phyloP scores from a whole-genome alignment of 306 rosid genomes.

The Betula pendula region DNA sequence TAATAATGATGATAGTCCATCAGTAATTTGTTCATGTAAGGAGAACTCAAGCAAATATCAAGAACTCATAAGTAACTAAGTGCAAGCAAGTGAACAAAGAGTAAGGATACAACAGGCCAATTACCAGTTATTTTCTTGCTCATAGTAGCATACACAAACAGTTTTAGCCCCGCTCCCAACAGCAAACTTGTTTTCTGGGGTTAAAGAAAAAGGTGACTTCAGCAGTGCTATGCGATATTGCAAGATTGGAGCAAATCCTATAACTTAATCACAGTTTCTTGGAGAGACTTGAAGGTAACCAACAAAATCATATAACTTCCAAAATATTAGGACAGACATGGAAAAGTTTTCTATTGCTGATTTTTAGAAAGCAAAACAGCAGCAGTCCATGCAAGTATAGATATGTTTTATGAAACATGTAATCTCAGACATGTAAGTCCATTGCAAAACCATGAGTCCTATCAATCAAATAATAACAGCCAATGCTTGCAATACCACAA shows the following conservation, averaged over 20 bases:
- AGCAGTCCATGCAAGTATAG: not conserved
- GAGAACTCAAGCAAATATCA: slow-evolving; percentile 1
- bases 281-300: not conserved
- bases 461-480: not conserved
- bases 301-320: not conserved
- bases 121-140: slow-evolving; percentile 95
- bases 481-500: not conserved
- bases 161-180: slow-evolving; percentile 98
- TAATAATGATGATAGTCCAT: not conserved
- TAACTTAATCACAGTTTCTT: not conserved
- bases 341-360: not conserved
- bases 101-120: slow-evolving; percentile 12
- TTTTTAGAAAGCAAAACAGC: not conserved
- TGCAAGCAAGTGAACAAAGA: slow-evolving; percentile 7
- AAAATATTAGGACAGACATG: not conserved
- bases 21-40: not conserved
- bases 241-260: not conserved
- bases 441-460: not conserved
- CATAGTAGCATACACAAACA: slow-evolving; percentile 94
- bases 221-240: slow-evolving; percentile 20
- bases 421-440: not conserved
- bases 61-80: not conserved
- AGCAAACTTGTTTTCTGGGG: slow-evolving; percentile 90
- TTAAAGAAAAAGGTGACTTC: slow-evolving; percentile 30
- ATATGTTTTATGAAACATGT: not conserved